Base-by-base conservation (phyloP, 2,329 filamentous ascomycete genomes). In the Aspergillus sp. region DNA sequence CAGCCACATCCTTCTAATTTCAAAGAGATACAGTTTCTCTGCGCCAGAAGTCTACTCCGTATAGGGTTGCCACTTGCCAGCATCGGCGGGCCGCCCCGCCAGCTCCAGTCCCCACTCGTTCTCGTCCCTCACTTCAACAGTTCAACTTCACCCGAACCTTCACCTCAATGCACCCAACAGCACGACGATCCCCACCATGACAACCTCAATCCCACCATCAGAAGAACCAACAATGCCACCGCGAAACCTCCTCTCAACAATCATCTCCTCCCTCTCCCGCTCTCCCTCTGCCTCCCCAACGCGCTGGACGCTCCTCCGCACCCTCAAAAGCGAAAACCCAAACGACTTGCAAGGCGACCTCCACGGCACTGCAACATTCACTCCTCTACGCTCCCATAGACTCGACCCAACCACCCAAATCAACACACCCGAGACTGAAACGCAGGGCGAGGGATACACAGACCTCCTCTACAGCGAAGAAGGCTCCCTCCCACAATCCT, bases 381-480 rank as follows among this genome's bases (percentile, higher is more conserved):
- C 66, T 1, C 63, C 62, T 3, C 62, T 69, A 12, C 57, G 45
- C 1, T 30, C 47, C 63, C 12, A 56, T 64, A 47, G 43, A 58
- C 24, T 57, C 65, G 48, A 60, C 61, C 26, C 47, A 45, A 32
- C 11, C 34, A 1, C 26, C 9, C 26, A 4, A 11, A 30, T 4
- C 8, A 30, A 34, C 43, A 20, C 42, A 32, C 18, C 36, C 26
- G 17, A 20, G 6, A 20, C 32, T 17, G 11, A 22, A 38, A 39
- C 13, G 11, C 2, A 5, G 5, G 34, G 36, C 13, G 15, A 18
- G 26, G 30, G 5, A 12, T 34, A 48, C 34, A 45, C 15, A 15
- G 68, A 75, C 54, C 68, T 77, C 56, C 64, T 78, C 12, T 79
- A 79, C 58, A 71, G 65, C 58, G 77, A 79, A 65, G 70, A 76